Evolutionary conservation across 1,284 basidiomycete genomes (phyloP), one percentile per base, ranked within the genome.

Genomic region (Fomitiporia mediterranea): DNA sequence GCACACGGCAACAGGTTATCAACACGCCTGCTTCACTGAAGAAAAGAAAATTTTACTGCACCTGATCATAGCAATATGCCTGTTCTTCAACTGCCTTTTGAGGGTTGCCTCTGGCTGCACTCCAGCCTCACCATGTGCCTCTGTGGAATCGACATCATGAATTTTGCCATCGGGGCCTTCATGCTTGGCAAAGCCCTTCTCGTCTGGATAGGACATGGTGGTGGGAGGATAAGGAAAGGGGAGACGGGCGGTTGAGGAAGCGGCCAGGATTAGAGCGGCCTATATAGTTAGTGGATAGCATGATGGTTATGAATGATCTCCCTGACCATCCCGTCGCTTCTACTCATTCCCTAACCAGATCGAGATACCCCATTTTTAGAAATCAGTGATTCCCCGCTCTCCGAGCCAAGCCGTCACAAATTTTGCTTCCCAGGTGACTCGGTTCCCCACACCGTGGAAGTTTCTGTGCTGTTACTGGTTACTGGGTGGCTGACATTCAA

Each of bases 61-160:
- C 82, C 82, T 84, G 59, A 86, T 86, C 84, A 85, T 86, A 32
- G 84, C 81, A 53, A 86, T 74, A 67, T 86, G 83, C 4, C 84
- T 72, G 63, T 83, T 84, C 67, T 86, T 86, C 59, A 85, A 70
- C 67, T 84, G 79, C 38, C 83, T 74, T 15, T 74, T 70, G 43
- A 85, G 78, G 28, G 62, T 69, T 4, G 62, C 64, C 3, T 48
- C 68, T 51, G 4, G 49, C 66, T 28, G 28, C 2, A 4, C 25
- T 21, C 40, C 54, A 35, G 39, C 38, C 25, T n/a, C 46, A 2
- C 27, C 34, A 3, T 51, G 23, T 11, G 42, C 44, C 9, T 38
- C 50, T 23, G 34, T 27, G 40, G 50, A 60, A 27, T 19, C n/a
- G 9, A 8, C 25, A n/a, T 43, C 43, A 17, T 38, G 27, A 21